phyloP scores from a whole-genome alignment of 192 early-diverging fungal species.

The Fimicolochytrium jonesii region DNA sequence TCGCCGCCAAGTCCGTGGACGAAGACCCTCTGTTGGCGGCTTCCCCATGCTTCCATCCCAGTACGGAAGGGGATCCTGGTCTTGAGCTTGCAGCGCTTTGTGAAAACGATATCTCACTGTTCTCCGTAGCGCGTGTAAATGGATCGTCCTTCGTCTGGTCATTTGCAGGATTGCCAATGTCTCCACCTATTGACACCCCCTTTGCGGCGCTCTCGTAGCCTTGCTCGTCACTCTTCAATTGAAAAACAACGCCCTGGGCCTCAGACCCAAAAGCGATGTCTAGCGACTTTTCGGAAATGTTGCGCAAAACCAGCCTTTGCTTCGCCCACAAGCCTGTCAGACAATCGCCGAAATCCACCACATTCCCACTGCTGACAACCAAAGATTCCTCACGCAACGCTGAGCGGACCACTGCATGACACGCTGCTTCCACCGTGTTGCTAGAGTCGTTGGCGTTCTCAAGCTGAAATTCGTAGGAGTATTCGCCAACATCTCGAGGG shows the following conservation, averaged over 20 bases:
- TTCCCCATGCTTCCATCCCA: background rate
- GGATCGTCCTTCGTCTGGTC: slow-evolving; percentile 14
- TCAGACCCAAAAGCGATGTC: slow-evolving; percentile 67
- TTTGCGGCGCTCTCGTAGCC: slow-evolving; percentile 10
- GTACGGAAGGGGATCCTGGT: slow-evolving; percentile 39
- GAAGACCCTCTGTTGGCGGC: background rate
- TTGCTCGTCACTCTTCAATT: slow-evolving; percentile 31
- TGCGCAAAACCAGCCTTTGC: slow-evolving; percentile 74
- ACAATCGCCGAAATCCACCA: slow-evolving; percentile 92
- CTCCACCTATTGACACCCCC: background rate
- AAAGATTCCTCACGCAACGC: slow-evolving; percentile 69
- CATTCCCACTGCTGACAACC: slow-evolving; percentile 64
- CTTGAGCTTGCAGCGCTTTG: slow-evolving; percentile 45
- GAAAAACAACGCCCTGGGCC: slow-evolving; percentile 43
- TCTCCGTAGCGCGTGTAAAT: background rate
- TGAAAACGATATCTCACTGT: slow-evolving; percentile 17
- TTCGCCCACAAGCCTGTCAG: slow-evolving; percentile 83
- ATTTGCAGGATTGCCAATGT: slow-evolving; percentile 7
- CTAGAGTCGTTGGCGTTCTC: slow-evolving; percentile 86
- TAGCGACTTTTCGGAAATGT: slow-evolving; percentile 68
- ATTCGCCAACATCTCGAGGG: slow-evolving; percentile 86
- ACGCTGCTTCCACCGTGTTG: slow-evolving; percentile 73
- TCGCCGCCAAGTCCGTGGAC: slow-evolving; percentile 9
- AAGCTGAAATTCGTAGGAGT: slow-evolving; percentile 79
- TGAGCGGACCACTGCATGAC: slow-evolving; percentile 78